Percentiles rank a stretch among this genome's conserved stretches.
These are phyloP conservation scores for Chaetomium olivaceum DNA, from an alignment of 2,329 filamentous ascomycete genomes.

Conservation along the genomic window DNA sequence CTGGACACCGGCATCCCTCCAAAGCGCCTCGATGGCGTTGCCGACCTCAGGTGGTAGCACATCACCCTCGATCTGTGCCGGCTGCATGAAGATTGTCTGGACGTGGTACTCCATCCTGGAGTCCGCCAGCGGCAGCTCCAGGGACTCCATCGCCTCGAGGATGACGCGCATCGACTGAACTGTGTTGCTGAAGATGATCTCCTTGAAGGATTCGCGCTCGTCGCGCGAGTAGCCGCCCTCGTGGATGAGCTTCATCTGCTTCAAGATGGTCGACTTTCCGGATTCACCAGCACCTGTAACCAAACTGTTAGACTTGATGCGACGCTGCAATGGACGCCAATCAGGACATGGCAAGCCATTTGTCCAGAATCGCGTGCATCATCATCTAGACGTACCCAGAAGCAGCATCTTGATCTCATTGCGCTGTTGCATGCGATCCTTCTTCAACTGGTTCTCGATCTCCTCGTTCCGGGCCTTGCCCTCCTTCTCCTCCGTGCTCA, in stretches of 20 bases:
- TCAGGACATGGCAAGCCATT: background rate
- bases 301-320: constrained; percentile 11
- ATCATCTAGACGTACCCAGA: constrained; percentile 67
- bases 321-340: background rate
- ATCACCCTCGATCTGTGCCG: constrained; percentile 93
- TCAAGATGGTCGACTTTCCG: constrained; percentile 90
- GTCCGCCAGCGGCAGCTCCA: constrained; percentile 82
- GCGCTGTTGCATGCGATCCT: constrained; percentile 97
- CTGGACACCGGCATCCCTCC: constrained; percentile 91
- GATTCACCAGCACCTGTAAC: constrained; percentile 92
- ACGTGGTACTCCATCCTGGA: constrained; percentile 95
- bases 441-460: constrained; percentile 99
- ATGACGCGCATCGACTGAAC: constrained; percentile 71
- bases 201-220: constrained; percentile 69
- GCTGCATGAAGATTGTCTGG: constrained; percentile 98
- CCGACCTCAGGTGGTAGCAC: constrained; percentile 92
- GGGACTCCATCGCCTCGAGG: constrained; percentile 67
- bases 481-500: constrained; percentile 99
- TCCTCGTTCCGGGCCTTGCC: constrained; percentile 99
- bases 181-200: constrained; percentile 71
- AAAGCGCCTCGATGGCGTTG: constrained; percentile 86
- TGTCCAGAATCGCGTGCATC: background rate
- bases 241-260: constrained; percentile 99
- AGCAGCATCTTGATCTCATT: constrained; percentile 99
- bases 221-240: constrained; percentile 98